Evolutionary conservation across 2,329 filamentous ascomycete species (phyloP).

Genomic region (Alternaria metachromatica): DNA sequence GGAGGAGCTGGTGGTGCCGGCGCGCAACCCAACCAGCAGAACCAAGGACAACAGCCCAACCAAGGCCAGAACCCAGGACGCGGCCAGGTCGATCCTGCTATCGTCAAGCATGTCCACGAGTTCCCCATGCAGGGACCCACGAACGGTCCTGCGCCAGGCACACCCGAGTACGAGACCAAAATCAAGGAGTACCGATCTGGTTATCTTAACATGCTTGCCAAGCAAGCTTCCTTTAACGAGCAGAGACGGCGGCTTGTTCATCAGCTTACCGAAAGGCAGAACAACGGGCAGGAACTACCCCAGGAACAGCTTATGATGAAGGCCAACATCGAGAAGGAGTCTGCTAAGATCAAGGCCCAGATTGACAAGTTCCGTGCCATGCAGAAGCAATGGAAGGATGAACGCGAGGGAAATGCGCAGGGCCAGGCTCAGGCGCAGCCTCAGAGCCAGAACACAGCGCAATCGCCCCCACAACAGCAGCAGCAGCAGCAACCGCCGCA

Average conservation of each 20-base stretch:
- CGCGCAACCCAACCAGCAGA: slow-evolving; percentile 10
- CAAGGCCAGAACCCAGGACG: slow-evolving; percentile 14
- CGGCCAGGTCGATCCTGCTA: slow-evolving; percentile 36
- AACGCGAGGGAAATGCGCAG: slow-evolving; percentile 43
- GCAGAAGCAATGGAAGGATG: slow-evolving; percentile 43
- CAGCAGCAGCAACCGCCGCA: slow-evolving; percentile 33
- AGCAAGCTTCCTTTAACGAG: slow-evolving; percentile 37
- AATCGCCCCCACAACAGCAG: slow-evolving; percentile 32
- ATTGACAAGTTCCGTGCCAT: slow-evolving; percentile 46
- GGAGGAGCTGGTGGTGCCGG: slow-evolving; percentile 7
- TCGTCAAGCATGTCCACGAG: slow-evolving; percentile 46
- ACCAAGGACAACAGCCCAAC: slow-evolving; percentile 19
- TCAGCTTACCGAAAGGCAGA: slow-evolving; percentile 41
- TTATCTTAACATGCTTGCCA: slow-evolving; percentile 44
- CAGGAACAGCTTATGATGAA: slow-evolving; percentile 37
- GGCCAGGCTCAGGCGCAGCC: slow-evolving; percentile 35
- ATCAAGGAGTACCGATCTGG: slow-evolving; percentile 45
- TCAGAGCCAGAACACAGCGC: slow-evolving; percentile 29
- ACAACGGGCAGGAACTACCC: slow-evolving; percentile 42
- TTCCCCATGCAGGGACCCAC: slow-evolving; percentile 45
- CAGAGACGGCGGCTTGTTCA: slow-evolving; percentile 34
- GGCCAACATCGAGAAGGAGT: slow-evolving; percentile 38
- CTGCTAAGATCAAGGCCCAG: slow-evolving; percentile 36
- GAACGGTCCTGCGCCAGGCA: slow-evolving; percentile 35
- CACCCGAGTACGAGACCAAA: slow-evolving; percentile 45